Base-by-base conservation (phyloP, 2,329 filamentous ascomycete genomes). In the Metarhizium humberi region DNA sequence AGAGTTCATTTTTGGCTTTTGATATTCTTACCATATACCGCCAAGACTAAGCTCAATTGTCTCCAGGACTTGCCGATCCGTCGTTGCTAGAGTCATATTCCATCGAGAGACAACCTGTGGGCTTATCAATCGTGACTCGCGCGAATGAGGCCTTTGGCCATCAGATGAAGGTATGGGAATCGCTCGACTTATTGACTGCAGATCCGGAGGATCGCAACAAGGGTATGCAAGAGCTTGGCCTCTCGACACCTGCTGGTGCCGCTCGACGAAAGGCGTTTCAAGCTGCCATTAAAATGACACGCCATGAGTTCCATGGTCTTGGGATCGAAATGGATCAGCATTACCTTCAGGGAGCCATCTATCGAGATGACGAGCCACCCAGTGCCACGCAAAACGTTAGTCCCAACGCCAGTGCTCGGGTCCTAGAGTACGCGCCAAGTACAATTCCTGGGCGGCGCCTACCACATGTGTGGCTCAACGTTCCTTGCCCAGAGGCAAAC, bases 381-480 rank as follows among this genome's bases (percentile, higher is more conserved):
- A 10, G 55, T 57, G 3, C 55, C 20, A 25, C 20, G 20, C 20
- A 25, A 25, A 25, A 25, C 61, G 46, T 43, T 55, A 56, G 42
- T 58, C 42, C 60, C 69, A 29, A 61, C 69, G 16, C 74, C 81
- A 57, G 64, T 68, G 0, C 70, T 77, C 5, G 62, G 75, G 13
- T 62, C 20, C 20, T 25, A 25, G 20, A 75, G 43, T 69, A 78
- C 58, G 65, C 71, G 38, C 70, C 73, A 42, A 75, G 66, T 51
- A 85, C 83, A 3, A 82, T 77, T 60, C 84, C 84, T 0, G 84
- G 84, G 7, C 72, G 72, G 34, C 71, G 82, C 2, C 66, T 86
- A 25, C 84, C 84, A 5, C 84, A 87, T 65, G 82, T 73, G 0
- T 86, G 84, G 84, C 67, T 86, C 16, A 79, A 82, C 66, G 73